Evolutionary conservation across 805 yeast species (phyloP).

Genomic region (Wickerhamiella sorbophila): DNA sequence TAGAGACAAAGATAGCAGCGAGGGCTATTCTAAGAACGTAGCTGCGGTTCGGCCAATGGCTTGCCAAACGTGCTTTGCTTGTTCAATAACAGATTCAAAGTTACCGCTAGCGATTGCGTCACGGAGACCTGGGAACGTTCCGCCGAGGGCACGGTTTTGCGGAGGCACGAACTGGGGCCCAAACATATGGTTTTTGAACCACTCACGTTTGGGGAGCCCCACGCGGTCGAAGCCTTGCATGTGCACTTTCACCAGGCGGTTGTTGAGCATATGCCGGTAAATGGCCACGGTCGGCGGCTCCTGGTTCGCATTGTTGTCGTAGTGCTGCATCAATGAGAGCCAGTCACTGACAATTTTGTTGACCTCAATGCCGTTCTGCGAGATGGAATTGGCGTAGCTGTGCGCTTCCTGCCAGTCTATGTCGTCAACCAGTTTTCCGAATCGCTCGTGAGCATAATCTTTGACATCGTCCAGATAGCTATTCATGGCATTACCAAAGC

Average conservation of each 20-base stretch:
- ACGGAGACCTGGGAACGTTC: conserved; percentile 63
- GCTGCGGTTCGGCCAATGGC: background rate
- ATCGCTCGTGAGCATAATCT: conserved; percentile 21
- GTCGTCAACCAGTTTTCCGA: background rate
- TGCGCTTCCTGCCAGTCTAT: conserved; percentile 23
- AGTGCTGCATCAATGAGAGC: conserved; percentile 22
- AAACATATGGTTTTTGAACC: conserved; percentile 51
- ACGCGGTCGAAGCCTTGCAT: conserved; percentile 34
- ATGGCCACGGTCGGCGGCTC: conserved; percentile 63
- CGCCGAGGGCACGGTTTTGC: conserved; percentile 29
- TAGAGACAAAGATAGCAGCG: too few species aligned
- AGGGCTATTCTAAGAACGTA: too few species aligned
- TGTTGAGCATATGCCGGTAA: conserved; percentile 70
- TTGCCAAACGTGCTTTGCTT: background rate
- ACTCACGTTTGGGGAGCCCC: conserved; percentile 37
- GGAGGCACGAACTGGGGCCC: conserved; percentile 58
- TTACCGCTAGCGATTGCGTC: conserved; percentile 44
- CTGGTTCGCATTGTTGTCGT: conserved; percentile 13
- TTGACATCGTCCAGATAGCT: conserved; percentile 35
- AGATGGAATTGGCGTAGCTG: conserved; percentile 28
- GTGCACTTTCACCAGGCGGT: conserved; percentile 43
- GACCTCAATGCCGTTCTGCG: conserved; percentile 33
- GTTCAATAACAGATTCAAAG: conserved; percentile 31
- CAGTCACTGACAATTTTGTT: conserved; percentile 49
- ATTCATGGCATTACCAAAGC: conserved; percentile 33